Evolutionary conservation across 139 green algal species (phyloP).

Genomic region (Ettlia oleoabundans): DNA sequence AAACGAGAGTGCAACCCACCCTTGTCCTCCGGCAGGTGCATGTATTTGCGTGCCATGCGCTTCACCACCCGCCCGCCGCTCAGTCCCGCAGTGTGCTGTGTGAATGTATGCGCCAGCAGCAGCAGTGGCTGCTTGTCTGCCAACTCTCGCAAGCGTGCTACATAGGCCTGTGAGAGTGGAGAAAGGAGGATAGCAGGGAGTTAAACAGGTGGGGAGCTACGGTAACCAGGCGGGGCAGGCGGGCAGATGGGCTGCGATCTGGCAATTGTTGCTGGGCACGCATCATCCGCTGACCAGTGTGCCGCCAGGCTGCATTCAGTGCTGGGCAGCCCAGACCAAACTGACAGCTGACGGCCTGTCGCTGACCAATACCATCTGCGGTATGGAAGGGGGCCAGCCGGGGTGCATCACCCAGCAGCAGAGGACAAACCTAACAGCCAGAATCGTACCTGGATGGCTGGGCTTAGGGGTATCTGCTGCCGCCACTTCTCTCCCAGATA

Average conservation of each 20-base stretch:
- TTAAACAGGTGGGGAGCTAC: too few relatives aligned
- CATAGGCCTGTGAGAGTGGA: conserved; percentile 1
- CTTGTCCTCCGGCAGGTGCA: conserved; percentile 17
- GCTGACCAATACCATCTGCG: too few relatives aligned
- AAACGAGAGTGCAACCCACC: neutral
- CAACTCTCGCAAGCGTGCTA: neutral
- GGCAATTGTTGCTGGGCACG: too few relatives aligned
- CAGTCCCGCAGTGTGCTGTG: conserved; percentile 24
- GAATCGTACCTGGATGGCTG: neutral
- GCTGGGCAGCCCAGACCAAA: too few relatives aligned
- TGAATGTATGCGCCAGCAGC: conserved; percentile 33
- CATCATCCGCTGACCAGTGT: too few relatives aligned
- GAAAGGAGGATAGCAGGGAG: neutral
- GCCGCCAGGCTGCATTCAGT: too few relatives aligned
- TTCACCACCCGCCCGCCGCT: conserved; percentile 18
- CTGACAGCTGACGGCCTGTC: too few relatives aligned
- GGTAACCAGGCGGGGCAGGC: too few relatives aligned
- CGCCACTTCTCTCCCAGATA: neutral
- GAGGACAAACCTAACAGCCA: too few relatives aligned
- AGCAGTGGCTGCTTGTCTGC: neutral
- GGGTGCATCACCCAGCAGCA: too few relatives aligned
- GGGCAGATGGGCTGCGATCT: too few relatives aligned
- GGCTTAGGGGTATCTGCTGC: neutral
- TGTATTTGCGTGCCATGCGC: conserved; percentile 14
- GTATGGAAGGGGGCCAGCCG: too few relatives aligned